Evolutionary conservation across 2,329 filamentous ascomycete species (phyloP), one percentile per base, ranked within the genome.

Genomic region (Metarhizium anisopliae): DNA sequence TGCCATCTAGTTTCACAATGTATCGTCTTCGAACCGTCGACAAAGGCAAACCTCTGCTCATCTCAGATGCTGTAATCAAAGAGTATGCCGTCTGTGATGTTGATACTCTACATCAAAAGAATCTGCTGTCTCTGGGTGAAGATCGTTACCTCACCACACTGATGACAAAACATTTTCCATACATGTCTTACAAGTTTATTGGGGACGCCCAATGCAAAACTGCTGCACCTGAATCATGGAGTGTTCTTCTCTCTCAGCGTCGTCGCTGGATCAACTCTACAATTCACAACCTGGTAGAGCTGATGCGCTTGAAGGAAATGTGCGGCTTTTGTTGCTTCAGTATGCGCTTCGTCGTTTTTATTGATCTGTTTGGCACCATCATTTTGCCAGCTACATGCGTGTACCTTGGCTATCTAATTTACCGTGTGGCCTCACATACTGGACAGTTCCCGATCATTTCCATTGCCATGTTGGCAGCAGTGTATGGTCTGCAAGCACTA

Each of bases 181-280:
- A 77, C 62, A 96, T 96, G 91, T 87, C 89, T 1, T 97, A 90
- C 80, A 99, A 97, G 73, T 99, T 97, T 70, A 82, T 96, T 53
- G 84, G 92, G 0, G 90, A 96, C 72, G 94, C 94, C 7, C 94
- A 91, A 70, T 95, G 92, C 62, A 86, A 89, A 66, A 99, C 94
- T 2, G 93, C 93, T 47, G 94, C 94, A 1, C 94, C 94, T 2
- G 91, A 97, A 66, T 89, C 87, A 29, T 99, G 92, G 90, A 89
- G 86, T 66, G 90, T 99, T 64, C 75, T 99, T 63, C 79, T 99
- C 36, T 99, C 94, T n/a, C 94, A 99, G 70, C 86, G 94, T 79
- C 91, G 94, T 77, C 88, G 94, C 70, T 99, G 94, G 94, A 99
- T 99, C 72, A 99, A 99, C 75, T 97, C 94, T 1, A 99, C 94